These are phyloP conservation scores for Colletotrichum tabaci DNA, from an alignment of 2,329 filamentous ascomycete species.

Conservation along the genomic window DNA sequence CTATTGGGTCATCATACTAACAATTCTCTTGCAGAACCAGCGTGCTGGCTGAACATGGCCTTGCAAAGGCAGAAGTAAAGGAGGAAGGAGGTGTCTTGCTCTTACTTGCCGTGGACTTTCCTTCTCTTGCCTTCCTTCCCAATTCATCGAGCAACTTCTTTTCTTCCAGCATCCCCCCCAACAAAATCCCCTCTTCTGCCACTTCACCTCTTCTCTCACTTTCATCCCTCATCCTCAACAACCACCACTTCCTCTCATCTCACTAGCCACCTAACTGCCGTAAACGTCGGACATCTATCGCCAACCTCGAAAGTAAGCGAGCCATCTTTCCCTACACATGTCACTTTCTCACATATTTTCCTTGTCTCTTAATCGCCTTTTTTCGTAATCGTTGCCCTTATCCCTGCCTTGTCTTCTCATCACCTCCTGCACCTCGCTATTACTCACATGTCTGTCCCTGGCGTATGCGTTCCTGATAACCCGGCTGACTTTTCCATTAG, in stretches of 20 bases:
- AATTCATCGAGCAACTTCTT: neutral
- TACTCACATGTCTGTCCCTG: neutral
- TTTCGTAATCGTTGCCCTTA: neutral
- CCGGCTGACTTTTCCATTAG: neutral
- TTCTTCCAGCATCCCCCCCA: neutral
- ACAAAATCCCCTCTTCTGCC: neutral
- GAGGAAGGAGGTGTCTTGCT: neutral
- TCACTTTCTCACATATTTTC: neutral
- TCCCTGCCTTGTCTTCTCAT: too few relatives aligned
- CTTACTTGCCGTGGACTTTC: neutral
- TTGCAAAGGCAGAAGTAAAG: neutral
- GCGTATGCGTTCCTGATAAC: neutral
- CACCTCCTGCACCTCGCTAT: neutral
- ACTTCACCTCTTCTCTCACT: neutral
- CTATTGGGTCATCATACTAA: too few relatives aligned
- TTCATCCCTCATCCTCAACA: neutral
- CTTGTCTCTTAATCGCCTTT: neutral
- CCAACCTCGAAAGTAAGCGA: neutral
- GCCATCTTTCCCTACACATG: neutral
- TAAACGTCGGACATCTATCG: neutral
- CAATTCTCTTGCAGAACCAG: too few relatives aligned
- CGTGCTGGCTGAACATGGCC: neutral
- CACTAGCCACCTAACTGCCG: neutral
- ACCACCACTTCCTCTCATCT: neutral
- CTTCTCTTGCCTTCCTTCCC: neutral